Conservation (phyloP, 768 basidiomycete genomes). For the Thelephora aurantiotincta region DNA sequence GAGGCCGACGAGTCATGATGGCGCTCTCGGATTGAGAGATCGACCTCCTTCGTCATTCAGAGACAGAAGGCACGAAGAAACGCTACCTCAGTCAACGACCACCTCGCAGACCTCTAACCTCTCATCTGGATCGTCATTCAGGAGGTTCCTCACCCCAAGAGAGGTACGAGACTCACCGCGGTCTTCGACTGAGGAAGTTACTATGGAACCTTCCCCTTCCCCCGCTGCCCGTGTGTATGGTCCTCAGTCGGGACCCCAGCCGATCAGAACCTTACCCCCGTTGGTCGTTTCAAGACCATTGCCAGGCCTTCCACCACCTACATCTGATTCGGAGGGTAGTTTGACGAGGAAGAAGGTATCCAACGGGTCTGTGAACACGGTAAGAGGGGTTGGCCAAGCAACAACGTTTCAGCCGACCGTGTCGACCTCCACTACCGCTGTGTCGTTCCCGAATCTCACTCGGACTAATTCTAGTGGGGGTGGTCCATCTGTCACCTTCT, state of each 20-base stretch:
- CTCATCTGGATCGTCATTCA: background rate
- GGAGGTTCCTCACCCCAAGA: background rate
- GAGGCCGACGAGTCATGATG: slow-evolving; percentile 11
- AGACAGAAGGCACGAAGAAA: slow-evolving; percentile 13
- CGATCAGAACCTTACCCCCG: slow-evolving; percentile 24
- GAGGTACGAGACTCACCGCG: background rate
- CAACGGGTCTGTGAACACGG: slow-evolving; percentile 27
- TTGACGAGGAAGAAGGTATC: slow-evolving; percentile 25
- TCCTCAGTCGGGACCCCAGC: background rate
- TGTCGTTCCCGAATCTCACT: slow-evolving; percentile 30
- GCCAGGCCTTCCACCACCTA: slow-evolving; percentile 27
- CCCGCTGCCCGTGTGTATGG: background rate
- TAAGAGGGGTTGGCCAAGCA: slow-evolving; percentile 19
- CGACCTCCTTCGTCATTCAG: slow-evolving; percentile 16
- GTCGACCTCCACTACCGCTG: slow-evolving; percentile 49
- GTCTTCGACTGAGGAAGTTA: background rate
- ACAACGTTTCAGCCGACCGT: slow-evolving; percentile 21
- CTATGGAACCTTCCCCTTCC: background rate
- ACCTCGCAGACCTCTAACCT: slow-evolving; percentile 9
- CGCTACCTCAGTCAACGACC: slow-evolving; percentile 10
- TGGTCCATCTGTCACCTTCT: slow-evolving; percentile 51
- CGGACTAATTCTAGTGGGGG: slow-evolving; percentile 23
- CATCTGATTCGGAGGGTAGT: slow-evolving; percentile 5
- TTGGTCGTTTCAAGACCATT: slow-evolving; percentile 45
- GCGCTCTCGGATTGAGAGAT: slow-evolving; percentile 14